Evolutionary conservation across 2,329 filamentous ascomycete genomes (phyloP).

Genomic region (Colletotrichum sp.): DNA sequence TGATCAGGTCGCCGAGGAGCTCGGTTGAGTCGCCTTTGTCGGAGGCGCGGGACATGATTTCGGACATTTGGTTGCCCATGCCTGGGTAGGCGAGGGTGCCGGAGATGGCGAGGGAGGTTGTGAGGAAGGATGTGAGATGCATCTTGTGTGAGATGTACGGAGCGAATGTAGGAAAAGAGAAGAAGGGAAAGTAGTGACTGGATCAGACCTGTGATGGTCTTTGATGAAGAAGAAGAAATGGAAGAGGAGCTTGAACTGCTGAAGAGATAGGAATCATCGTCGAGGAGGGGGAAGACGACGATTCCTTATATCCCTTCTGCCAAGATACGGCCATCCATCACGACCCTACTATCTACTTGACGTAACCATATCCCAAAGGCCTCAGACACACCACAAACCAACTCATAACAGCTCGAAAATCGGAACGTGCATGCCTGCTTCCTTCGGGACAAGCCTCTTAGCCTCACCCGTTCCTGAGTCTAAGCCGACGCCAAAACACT

Average conservation of each 20-base stretch:
- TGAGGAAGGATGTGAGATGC: conserved; percentile 18
- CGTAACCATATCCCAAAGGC: not conserved
- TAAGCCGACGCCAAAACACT: not conserved
- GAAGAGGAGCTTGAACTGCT: not conserved
- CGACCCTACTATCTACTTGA: not conserved
- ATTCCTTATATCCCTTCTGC: conserved; percentile 2
- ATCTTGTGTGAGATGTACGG: not conserved
- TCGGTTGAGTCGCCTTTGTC: conserved; percentile 17
- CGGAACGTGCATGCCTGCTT: conserved; percentile 1
- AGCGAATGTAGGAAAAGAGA: not conserved
- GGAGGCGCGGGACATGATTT: conserved; percentile 18
- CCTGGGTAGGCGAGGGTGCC: conserved; percentile 20
- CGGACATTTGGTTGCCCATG: conserved; percentile 20
- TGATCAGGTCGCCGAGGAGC: conserved; percentile 24
- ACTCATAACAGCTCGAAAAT: not conserved
- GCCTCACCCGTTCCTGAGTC: not conserved
- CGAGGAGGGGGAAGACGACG: not conserved
- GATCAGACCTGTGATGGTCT: not conserved
- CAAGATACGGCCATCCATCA: not conserved
- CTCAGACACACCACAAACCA: not conserved
- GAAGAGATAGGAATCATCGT: not conserved
- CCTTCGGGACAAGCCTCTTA: conserved; percentile 2
- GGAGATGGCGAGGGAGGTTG: conserved; percentile 17
- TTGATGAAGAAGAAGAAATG: not conserved
- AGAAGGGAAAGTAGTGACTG: not conserved